phyloP scores from a whole-genome alignment of 1,284 basidiomycete genomes.

The Marasmius oreades region DNA sequence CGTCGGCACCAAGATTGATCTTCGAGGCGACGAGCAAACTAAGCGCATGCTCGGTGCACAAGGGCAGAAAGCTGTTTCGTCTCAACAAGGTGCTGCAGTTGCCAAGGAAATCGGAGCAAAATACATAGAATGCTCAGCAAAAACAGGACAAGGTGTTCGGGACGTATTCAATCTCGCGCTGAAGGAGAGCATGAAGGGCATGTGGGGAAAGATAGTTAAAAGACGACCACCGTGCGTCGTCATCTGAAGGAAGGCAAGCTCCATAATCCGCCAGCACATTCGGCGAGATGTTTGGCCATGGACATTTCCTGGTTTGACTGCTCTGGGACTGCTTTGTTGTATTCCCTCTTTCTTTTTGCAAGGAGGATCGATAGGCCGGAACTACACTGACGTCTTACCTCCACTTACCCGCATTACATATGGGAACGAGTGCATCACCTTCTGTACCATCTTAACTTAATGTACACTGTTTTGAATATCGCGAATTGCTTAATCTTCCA shows the following conservation, averaged over 20 bases:
- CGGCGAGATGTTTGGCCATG: neutral
- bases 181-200: slow-evolving; percentile 79
- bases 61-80: slow-evolving; percentile 80
- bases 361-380: slow-evolving; percentile 16
- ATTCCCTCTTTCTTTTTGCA: slow-evolving; percentile 2
- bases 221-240: slow-evolving; percentile 77
- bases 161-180: slow-evolving; percentile 93
- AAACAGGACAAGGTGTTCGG: slow-evolving; percentile 84
- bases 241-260: slow-evolving; percentile 37
- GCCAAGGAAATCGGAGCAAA: slow-evolving; percentile 93
- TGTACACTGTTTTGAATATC: slow-evolving; percentile 4
- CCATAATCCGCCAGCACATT: neutral
- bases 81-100: slow-evolving; percentile 76
- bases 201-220: slow-evolving; percentile 72
- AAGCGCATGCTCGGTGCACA: slow-evolving; percentile 91
- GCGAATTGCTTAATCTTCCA: neutral
- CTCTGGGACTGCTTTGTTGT: neutral
- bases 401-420: slow-evolving; percentile 4
- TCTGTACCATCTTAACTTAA: slow-evolving; percentile 2
- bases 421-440: neutral
- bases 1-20: slow-evolving; percentile 92
- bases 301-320: neutral
- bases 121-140: slow-evolving; percentile 94
- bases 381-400: slow-evolving; percentile 16
- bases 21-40: slow-evolving; percentile 85